A percentile compares a stretch with the other conserved stretches of the same genome.
Conservation (phyloP, 441 rosid genomes). For the Metrosideros polymorpha region DNA sequence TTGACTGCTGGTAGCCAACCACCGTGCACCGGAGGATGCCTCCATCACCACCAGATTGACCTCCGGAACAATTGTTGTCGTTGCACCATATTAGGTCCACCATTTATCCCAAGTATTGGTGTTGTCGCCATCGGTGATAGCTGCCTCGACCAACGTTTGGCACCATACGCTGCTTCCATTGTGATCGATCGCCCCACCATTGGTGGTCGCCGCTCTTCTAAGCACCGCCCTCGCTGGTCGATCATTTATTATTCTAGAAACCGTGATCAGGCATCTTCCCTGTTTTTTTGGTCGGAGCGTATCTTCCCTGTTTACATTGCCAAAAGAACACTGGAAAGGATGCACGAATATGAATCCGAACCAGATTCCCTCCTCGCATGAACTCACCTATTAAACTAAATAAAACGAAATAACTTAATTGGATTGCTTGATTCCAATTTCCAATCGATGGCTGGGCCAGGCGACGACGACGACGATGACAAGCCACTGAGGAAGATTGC, state of each 20-base stretch:
- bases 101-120: background rate
- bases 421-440: background rate
- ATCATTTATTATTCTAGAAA: background rate
- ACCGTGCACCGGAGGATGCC: background rate
- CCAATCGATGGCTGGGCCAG: background rate
- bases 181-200: background rate
- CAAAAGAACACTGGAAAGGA: background rate
- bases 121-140: background rate
- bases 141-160: background rate
- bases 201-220: background rate
- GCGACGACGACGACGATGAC: conserved; percentile 11
- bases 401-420: background rate
- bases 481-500: conserved; percentile 68
- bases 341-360: background rate
- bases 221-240: background rate
- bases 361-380: background rate
- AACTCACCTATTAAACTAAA: background rate
- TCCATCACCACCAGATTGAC: background rate
- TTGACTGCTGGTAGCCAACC: too few relatives aligned
- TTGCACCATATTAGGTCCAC: background rate
- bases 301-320: background rate
- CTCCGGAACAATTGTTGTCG: background rate
- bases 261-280: background rate
- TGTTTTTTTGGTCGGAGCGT: background rate
- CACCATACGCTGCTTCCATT: background rate